Percentiles rank a stretch among this genome's conserved stretches.
phyloP scores from a whole-genome alignment of 2,329 filamentous ascomycete species.

The Verticillium dahliae region DNA sequence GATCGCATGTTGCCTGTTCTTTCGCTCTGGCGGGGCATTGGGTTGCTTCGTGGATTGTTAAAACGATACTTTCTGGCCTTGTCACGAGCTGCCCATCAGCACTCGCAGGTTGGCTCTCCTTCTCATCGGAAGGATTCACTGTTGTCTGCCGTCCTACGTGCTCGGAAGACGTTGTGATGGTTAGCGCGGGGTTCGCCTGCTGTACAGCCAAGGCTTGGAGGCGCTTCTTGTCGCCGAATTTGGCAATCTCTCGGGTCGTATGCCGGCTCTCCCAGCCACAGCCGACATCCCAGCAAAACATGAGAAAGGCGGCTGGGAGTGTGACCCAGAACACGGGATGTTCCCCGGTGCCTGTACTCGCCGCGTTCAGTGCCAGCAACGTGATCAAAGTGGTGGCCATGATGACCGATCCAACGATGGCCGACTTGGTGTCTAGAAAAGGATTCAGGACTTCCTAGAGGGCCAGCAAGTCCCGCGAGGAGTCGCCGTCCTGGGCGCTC shows the following conservation, averaged over 20 bases:
- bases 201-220: constrained; percentile 1
- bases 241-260: constrained; percentile 58
- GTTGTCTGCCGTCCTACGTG: too few species aligned
- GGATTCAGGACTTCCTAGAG: constrained; percentile 71
- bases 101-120: too few species aligned
- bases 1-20: too few species aligned
- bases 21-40: too few species aligned
- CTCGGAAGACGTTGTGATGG: too few species aligned
- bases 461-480: constrained; percentile 34
- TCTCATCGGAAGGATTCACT: too few species aligned
- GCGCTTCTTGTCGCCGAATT: constrained; percentile 35
- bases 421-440: constrained; percentile 60
- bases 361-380: constrained; percentile 58
- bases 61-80: too few species aligned
- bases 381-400: constrained; percentile 63
- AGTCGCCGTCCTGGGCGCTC: background rate
- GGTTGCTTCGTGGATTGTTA: too few species aligned
- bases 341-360: constrained; percentile 38
- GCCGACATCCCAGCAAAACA: constrained; percentile 57
- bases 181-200: constrained; percentile 1
- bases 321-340: constrained; percentile 62
- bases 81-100: too few species aligned
- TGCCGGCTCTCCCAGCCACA: constrained; percentile 57
- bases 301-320: constrained; percentile 58
- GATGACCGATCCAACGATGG: constrained; percentile 54